Percentiles rank a stretch among this genome's conserved stretches.
Conservation (phyloP, 2,329 filamentous ascomycete genomes). For the Ophiostoma sp. region DNA sequence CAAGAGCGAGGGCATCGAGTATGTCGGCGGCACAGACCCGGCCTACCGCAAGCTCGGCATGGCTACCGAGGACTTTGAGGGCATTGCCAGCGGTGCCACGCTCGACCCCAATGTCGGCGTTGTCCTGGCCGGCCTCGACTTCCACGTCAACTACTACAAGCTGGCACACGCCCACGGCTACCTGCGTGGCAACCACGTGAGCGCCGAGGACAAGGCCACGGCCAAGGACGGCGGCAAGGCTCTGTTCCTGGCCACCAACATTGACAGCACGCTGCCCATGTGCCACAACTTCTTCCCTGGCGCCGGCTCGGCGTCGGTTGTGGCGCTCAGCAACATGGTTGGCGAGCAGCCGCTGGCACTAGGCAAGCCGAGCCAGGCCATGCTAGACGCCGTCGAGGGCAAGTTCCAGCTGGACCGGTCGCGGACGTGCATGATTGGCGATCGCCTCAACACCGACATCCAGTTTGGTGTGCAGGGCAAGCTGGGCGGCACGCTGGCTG, state of each 20-base stretch:
- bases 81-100: constrained; percentile 66
- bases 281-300: constrained; percentile 82
- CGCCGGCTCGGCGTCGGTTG: constrained; percentile 68
- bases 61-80: constrained; percentile 70
- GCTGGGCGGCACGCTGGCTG: constrained; percentile 83
- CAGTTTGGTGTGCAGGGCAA: constrained; percentile 88
- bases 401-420: constrained; percentile 84
- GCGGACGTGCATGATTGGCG: constrained; percentile 91
- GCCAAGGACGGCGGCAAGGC: constrained; percentile 77
- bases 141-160: constrained; percentile 94
- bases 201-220: constrained; percentile 57
- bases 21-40: constrained; percentile 82
- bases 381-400: constrained; percentile 98
- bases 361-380: constrained; percentile 94
- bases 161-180: constrained; percentile 80
- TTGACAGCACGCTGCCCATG: constrained; percentile 82
- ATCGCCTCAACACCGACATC: constrained; percentile 91
- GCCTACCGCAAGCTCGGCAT: constrained; percentile 67
- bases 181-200: constrained; percentile 56
- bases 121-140: constrained; percentile 86
- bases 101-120: constrained; percentile 85
- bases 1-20: constrained; percentile 68
- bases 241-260: constrained; percentile 86
- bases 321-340: constrained; percentile 70
- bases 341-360: constrained; percentile 67